These are phyloP conservation scores for Ascochyta clinopodiicola DNA, from an alignment of 2,329 filamentous ascomycete species.

Conservation along the genomic window DNA sequence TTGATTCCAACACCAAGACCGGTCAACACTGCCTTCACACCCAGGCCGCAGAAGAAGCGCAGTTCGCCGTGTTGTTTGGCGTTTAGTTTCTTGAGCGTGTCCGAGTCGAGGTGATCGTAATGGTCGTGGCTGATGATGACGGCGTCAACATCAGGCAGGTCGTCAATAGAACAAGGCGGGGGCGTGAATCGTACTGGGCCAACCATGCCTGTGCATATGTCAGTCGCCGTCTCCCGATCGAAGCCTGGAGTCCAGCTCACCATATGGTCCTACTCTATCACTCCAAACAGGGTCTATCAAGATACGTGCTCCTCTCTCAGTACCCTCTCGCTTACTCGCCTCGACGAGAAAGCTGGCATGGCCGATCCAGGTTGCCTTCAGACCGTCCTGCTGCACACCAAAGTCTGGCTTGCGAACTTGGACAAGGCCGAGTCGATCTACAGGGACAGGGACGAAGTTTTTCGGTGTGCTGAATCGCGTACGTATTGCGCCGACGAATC, in stretches of 20 bases:
- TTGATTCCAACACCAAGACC: conserved; percentile 49
- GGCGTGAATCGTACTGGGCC: conserved; percentile 62
- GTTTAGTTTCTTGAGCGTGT: conserved; percentile 53
- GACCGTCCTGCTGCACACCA: conserved; percentile 33
- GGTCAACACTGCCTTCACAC: conserved; percentile 47
- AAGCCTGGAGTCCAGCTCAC: conserved; percentile 8
- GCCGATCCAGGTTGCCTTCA: conserved; percentile 60
- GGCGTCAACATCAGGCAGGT: conserved; percentile 60
- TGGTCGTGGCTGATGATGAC: conserved; percentile 64
- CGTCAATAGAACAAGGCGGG: conserved; percentile 57
- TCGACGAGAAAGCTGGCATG: conserved; percentile 60
- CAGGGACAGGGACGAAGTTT: conserved; percentile 57
- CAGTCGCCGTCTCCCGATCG: neutral
- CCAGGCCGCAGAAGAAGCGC: conserved; percentile 53
- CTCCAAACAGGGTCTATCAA: conserved; percentile 63
- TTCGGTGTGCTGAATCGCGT: conserved; percentile 49
- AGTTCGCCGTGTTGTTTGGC: conserved; percentile 45
- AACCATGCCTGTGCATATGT: conserved; percentile 31
- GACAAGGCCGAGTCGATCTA: conserved; percentile 51
- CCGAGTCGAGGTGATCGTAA: conserved; percentile 62
- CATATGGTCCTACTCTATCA: conserved; percentile 56
- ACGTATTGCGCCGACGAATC: conserved; percentile 39
- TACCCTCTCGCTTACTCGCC: conserved; percentile 40
- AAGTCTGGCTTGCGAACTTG: conserved; percentile 52
- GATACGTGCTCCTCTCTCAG: conserved; percentile 51